Percentiles rank a stretch among this genome's conserved stretches.
Evolutionary conservation across 2,329 filamentous ascomycete species (phyloP).

Genomic region (Verticillium longisporum): DNA sequence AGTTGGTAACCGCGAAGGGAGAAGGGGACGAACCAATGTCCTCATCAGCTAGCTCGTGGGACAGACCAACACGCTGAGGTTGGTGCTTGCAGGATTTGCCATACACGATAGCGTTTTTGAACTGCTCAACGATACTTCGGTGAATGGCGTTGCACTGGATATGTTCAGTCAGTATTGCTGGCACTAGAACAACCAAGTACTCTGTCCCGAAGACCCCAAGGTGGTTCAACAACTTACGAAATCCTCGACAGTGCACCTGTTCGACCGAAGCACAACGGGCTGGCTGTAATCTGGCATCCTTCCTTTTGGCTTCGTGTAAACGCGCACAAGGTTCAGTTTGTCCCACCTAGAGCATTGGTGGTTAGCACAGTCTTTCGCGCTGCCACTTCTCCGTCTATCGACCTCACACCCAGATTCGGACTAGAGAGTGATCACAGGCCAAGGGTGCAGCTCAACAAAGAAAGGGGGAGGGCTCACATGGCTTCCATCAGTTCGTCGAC

Average conservation of each 20-base stretch:
- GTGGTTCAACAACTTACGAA: conserved; percentile 63
- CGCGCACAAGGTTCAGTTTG: conserved; percentile 80
- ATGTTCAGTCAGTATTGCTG: neutral
- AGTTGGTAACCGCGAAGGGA: neutral
- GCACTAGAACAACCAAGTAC: neutral
- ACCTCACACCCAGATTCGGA: too few species aligned
- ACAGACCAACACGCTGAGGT: conserved; percentile 86
- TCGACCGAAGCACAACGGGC: conserved; percentile 81
- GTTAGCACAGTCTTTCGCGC: neutral
- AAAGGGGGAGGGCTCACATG: conserved; percentile 50
- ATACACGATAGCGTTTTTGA: conserved; percentile 93
- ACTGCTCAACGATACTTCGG: conserved; percentile 90
- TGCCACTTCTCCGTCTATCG: too few species aligned
- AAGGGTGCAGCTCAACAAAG: conserved; percentile 2
- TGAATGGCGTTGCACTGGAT: conserved; percentile 91
- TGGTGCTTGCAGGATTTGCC: conserved; percentile 98
- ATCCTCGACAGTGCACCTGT: conserved; percentile 85
- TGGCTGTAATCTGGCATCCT: conserved; percentile 85
- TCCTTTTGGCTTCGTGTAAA: conserved; percentile 98
- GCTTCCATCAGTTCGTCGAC: conserved; percentile 92
- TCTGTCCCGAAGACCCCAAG: neutral
- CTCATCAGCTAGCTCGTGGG: conserved; percentile 89
- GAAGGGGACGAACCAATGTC: conserved; percentile 71
- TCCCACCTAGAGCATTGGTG: conserved; percentile 60
- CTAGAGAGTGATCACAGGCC: conserved; percentile 1